These are phyloP conservation scores for Mycena floridula DNA, from an alignment of 768 basidiomycete species.

Conservation along the genomic window DNA sequence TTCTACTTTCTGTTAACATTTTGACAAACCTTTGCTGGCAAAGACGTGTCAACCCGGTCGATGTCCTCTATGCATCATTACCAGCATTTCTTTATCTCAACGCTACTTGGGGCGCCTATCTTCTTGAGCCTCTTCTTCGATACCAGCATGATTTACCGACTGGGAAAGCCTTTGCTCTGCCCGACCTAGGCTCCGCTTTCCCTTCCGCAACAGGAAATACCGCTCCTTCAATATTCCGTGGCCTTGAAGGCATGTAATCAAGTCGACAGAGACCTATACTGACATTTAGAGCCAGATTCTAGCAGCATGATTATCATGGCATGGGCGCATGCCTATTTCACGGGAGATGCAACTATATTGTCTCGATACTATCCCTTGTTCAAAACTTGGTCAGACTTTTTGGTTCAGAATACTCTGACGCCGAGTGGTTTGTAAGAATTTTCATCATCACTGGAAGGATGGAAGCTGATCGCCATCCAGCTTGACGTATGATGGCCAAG, in stretches of 20 bases:
- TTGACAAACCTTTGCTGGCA: neutral
- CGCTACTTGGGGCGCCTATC: conserved; percentile 29
- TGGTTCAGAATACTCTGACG: conserved; percentile 2
- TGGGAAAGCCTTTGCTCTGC: neutral
- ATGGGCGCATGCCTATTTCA: conserved; percentile 20
- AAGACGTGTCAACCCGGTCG: conserved; percentile 30
- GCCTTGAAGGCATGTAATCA: neutral
- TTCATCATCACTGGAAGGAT: too few relatives aligned
- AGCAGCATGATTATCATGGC: conserved; percentile 30
- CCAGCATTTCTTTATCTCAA: conserved; percentile 33
- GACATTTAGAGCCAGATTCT: conserved; percentile 15
- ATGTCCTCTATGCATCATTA: conserved; percentile 32
- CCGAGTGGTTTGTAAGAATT: too few relatives aligned
- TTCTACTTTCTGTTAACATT: too few relatives aligned
- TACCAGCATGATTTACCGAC: conserved; percentile 3
- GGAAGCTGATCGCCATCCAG: neutral
- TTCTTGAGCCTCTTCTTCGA: conserved; percentile 36
- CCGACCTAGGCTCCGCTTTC: neutral
- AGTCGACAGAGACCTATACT: neutral
- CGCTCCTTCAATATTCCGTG: neutral
- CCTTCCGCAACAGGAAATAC: neutral
- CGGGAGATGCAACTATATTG: conserved; percentile 20
- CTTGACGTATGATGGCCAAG: neutral
- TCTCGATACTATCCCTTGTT: conserved; percentile 1
- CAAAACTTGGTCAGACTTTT: conserved; percentile 4